phyloP scores from a whole-genome alignment of 805 yeast species.

The Hanseniaspora nectarophila region DNA sequence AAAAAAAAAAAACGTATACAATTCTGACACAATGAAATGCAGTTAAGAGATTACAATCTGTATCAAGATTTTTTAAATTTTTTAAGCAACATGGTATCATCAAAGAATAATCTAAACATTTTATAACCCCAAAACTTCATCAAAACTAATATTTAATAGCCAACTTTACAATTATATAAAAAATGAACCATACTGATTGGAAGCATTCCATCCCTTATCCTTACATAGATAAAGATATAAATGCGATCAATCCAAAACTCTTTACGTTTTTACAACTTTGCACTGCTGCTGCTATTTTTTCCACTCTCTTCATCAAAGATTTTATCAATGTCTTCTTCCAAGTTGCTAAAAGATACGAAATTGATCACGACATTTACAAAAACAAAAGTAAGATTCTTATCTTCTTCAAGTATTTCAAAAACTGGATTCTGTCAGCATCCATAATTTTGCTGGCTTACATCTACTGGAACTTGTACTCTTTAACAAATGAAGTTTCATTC shows the following conservation, averaged over 20 bases:
- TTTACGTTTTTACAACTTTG: not conserved
- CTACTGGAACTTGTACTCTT: not conserved
- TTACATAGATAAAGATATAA: not conserved
- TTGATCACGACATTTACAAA: not conserved
- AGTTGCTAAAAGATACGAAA: not conserved
- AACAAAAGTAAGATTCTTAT: not conserved
- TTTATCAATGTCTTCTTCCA: not conserved
- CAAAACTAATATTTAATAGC: no score
- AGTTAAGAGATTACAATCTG: no score
- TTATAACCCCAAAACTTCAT: no score
- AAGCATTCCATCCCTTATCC: slow-evolving; percentile 2
- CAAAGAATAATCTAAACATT: no score
- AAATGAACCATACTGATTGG: not conserved
- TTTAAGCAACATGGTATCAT: no score
- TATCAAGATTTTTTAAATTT: no score
- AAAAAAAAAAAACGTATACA: not conserved
- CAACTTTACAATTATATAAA: no score
- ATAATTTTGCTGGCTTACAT: not conserved
- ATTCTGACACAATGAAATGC: no score
- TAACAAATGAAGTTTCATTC: not conserved
- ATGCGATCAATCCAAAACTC: slow-evolving; percentile 10
- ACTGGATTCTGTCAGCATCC: not conserved
- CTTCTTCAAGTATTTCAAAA: not conserved
- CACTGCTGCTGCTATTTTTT: not conserved
- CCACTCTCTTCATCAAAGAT: not conserved